phyloP scores from a whole-genome alignment of 139 green algal species.

The Coelastrella sp. region DNA sequence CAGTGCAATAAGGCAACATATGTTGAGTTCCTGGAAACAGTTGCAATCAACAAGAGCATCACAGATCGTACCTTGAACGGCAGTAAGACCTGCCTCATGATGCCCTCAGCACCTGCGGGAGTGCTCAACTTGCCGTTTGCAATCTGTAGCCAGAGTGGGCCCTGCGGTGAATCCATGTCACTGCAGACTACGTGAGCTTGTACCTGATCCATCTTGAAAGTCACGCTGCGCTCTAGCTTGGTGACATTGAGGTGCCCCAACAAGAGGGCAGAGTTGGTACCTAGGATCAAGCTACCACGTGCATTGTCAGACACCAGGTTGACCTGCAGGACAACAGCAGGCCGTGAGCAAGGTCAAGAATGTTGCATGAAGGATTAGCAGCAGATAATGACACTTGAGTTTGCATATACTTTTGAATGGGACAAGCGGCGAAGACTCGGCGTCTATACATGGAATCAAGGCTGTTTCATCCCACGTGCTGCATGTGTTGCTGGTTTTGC shows the following conservation, averaged over 20 bases:
- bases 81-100: slow-evolving; percentile 59
- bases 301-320: slow-evolving; percentile 50
- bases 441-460: too few relatives aligned
- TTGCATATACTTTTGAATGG: too few relatives aligned
- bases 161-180: slow-evolving; percentile 27
- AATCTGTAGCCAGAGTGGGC: slow-evolving; percentile 45
- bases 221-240: slow-evolving; percentile 37
- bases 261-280: slow-evolving; percentile 66
- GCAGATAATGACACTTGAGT: too few relatives aligned
- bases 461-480: too few relatives aligned
- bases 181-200: slow-evolving; percentile 45
- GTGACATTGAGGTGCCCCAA: slow-evolving; percentile 49
- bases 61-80: slow-evolving; percentile 39
- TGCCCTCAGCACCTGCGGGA: slow-evolving; percentile 16
- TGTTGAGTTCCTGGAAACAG: too few relatives aligned
- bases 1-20: too few relatives aligned
- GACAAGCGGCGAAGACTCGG: too few relatives aligned
- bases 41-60: not conserved
- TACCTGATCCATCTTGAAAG: slow-evolving; percentile 56
- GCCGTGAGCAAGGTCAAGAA: too few relatives aligned
- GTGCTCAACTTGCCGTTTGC: slow-evolving; percentile 66
- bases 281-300: slow-evolving; percentile 71
- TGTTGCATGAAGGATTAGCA: too few relatives aligned
- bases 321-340: slow-evolving; percentile 31
- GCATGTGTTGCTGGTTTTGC: too few relatives aligned